Evolutionary conservation across 2,329 filamentous ascomycete species (phyloP), one percentile per base, ranked within the genome.

Genomic region (Dryadomyces sulphureus): DNA sequence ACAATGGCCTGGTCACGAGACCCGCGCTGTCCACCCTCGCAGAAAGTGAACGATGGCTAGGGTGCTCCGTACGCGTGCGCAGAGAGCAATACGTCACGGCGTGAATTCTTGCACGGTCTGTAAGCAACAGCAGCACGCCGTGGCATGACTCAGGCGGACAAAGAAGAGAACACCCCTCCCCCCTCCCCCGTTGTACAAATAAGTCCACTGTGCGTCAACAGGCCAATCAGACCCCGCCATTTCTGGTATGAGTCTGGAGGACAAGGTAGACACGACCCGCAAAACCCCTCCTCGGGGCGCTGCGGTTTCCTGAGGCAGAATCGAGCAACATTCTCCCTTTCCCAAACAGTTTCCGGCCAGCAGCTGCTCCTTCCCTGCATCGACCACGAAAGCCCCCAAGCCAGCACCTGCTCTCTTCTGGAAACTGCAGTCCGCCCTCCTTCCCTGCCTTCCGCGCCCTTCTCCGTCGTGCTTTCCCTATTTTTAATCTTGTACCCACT

Each of bases 401-500:
- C n/a, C 27, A 32, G 9, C 27, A 32, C 3, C 11, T 14, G 27
- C 16, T 14, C 27, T 32, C 11, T 32, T 32, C 4, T 14, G 16
- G 27, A 32, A 32, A 8, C 27, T 14, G 27, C 27, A 4, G 27
- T 14, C 27, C 27, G 11, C 27, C 17, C 30, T 24, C 32, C 21
- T 36, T 36, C 34, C 17, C n/a, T 36, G 2, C 20, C 34, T 27
- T 36, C 30, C 41, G 3, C 22, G n/a, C 36, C 35, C 34, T 45
- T 20, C 43, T 35, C 45, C 19, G 38, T 45, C 11, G 19, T 46
- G 14, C n/a, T 36, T 36, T 36, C 34, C 34, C 34, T 19, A 42
- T 41, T 43, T 38, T 45, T 43, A 43, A 44, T 27, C 36, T 17
- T 12, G 17, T 49, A 49, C 48, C 48, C 48, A 49, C 48, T 49